Percentiles rank a stretch among this genome's conserved stretches.
These are phyloP conservation scores for Cucurbitaria berberidis DNA, from an alignment of 2,329 filamentous ascomycete genomes.

Conservation along the genomic window DNA sequence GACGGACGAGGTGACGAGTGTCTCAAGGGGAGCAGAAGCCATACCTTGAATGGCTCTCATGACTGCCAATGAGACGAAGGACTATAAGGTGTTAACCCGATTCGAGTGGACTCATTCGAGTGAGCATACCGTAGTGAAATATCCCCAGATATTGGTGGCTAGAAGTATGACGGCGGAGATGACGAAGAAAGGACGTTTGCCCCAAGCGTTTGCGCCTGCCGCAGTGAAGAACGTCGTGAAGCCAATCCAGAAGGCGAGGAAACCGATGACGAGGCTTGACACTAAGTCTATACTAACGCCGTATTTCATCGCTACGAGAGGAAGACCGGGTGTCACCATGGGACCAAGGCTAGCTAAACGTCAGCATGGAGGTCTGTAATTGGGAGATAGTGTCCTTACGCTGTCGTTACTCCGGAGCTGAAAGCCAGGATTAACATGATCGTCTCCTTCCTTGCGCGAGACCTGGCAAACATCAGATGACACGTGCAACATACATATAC, in stretches of 20 bases:
- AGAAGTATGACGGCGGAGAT: conserved; percentile 47
- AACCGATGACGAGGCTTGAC: conserved; percentile 49
- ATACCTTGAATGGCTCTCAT: conserved; percentile 84
- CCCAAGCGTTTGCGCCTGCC: conserved; percentile 49
- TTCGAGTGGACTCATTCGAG: not conserved
- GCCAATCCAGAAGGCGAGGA: conserved; percentile 48
- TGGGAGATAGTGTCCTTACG: conserved; percentile 16
- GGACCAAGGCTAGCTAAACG: conserved; percentile 44
- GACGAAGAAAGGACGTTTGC: conserved; percentile 48
- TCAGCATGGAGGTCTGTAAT: not conserved
- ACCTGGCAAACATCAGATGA: conserved; percentile 25
- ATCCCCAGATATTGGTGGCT: conserved; percentile 50
- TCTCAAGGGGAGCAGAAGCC: conserved; percentile 86
- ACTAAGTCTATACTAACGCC: conserved; percentile 47
- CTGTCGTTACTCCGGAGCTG: conserved; percentile 41
- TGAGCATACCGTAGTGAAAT: conserved; percentile 38
- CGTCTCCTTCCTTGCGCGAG: conserved; percentile 35
- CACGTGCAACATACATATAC: not conserved
- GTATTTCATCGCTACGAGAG: conserved; percentile 45
- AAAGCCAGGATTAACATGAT: conserved; percentile 45
- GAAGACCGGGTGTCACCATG: conserved; percentile 51
- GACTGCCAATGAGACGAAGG: conserved; percentile 47
- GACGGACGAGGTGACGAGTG: conserved; percentile 84
- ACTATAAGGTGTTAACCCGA: conserved; percentile 20
- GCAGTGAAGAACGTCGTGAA: conserved; percentile 52